These are phyloP conservation scores for Eucalyptus lansdowneana DNA, from an alignment of 345 rosid genomes.

Conservation along the genomic window DNA sequence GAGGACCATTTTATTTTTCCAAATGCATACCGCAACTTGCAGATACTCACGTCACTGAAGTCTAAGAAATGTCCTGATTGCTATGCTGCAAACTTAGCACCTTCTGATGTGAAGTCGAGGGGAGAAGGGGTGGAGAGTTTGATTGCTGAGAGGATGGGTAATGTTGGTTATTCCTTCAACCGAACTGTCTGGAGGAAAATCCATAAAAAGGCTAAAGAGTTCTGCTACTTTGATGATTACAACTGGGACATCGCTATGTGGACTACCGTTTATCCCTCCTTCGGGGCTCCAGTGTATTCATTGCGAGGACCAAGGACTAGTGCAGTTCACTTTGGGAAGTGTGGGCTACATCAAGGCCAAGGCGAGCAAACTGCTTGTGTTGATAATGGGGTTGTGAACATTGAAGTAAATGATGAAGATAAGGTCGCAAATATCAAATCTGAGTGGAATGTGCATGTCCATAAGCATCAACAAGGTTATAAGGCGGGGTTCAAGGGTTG, in stretches of 20 bases:
- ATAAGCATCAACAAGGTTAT: slow-evolving; percentile 71
- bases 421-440: slow-evolving; percentile 45
- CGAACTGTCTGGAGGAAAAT: slow-evolving; percentile 79
- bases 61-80: slow-evolving; percentile 69
- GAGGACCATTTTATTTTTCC: slow-evolving; percentile 96
- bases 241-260: slow-evolving; percentile 99
- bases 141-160: slow-evolving; percentile 95
- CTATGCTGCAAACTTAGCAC: slow-evolving; percentile 90
- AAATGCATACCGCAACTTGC: slow-evolving; percentile 88
- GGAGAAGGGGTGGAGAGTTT: slow-evolving; percentile 67
- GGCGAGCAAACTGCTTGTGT: slow-evolving; percentile 54
- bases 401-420: slow-evolving; percentile 48
- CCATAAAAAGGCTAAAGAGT: slow-evolving; percentile 63
- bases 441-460: slow-evolving; percentile 47
- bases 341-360: slow-evolving; percentile 95
- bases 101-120: slow-evolving; percentile 79
- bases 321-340: slow-evolving; percentile 93
- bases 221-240: slow-evolving; percentile 91
- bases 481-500: slow-evolving; percentile 97
- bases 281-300: slow-evolving; percentile 77
- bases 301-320: slow-evolving; percentile 85
- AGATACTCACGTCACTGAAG: slow-evolving; percentile 49
- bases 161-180: slow-evolving; percentile 81
- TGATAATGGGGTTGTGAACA: slow-evolving; percentile 56
- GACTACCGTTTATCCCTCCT: slow-evolving; percentile 90